These are phyloP conservation scores for Smithsoniella earleae DNA, from an alignment of 163 green algal species.

Conservation along the genomic window DNA sequence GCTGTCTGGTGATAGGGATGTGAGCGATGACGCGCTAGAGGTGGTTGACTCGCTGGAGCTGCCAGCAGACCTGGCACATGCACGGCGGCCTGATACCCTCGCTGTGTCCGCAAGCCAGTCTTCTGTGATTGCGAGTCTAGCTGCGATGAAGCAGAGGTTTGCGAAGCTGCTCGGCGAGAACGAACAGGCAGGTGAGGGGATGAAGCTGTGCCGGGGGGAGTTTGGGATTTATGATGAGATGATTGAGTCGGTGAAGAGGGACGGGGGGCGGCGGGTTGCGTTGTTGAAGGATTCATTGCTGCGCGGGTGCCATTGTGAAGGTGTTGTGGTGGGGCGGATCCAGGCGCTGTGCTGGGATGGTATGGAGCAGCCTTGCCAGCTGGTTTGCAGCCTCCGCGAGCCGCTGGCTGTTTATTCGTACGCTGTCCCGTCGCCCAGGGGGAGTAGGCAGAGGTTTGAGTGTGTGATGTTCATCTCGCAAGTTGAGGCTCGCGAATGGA, in stretches of 20 bases:
- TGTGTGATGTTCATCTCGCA: background rate
- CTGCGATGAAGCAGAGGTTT: background rate
- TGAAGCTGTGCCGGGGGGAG: background rate
- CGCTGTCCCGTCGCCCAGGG: background rate
- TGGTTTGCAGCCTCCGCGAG: background rate
- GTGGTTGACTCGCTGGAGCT: background rate
- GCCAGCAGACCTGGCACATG: background rate
- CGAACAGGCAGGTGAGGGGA: background rate
- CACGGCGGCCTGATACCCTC: background rate
- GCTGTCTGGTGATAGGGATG: background rate
- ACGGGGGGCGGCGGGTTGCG: background rate
- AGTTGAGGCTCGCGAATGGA: conserved; percentile 7
- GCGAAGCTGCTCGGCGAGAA: background rate
- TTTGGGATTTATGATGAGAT: background rate
- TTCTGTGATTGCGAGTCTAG: background rate
- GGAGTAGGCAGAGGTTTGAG: background rate
- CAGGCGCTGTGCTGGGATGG: background rate
- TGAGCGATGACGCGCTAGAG: background rate
- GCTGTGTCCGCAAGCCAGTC: background rate
- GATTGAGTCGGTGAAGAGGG: background rate
- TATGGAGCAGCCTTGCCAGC: background rate
- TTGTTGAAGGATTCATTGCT: background rate
- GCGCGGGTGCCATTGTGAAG: background rate
- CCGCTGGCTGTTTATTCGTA: background rate
- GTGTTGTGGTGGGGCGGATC: background rate